Base-by-base conservation (phyloP, 805 yeast genomes). In the Zygosaccharomyces rouxii region DNA sequence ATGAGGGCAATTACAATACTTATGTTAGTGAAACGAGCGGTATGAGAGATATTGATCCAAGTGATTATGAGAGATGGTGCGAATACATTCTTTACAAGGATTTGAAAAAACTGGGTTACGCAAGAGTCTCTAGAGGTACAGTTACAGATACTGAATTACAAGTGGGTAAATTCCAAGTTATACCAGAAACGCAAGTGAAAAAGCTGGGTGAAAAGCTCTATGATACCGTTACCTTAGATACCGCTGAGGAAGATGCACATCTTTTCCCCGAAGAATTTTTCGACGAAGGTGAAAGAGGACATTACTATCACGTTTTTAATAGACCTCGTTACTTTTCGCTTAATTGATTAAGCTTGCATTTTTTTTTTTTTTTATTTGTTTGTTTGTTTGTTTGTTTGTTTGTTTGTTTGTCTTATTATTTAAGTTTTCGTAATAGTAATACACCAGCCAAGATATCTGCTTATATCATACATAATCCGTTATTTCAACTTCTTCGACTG, bases 51-150 rank as follows among this genome's bases (percentile, higher is more conserved):
- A 89, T 94, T 54, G 99, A 94, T 66, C 84, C 90, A 38, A 74
- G 84, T 6, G 97, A 92, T 65, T 87, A 90, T 83, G 99, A 94
- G 63, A 81, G 99, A 71, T 94, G 99, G 99, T 94, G 99, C 71
- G 96, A 94, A 71, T 94, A 94, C 70, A 89, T 94, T 53, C 71
- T 94, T 55, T 94, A 85, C 78, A 86, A 90, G 66, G 83, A 85
- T 51, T 71, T 94, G 68, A 84, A 81, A 65, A 84, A 96, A 68
- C 81, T 85, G 1, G 98, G 95, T 3, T 94, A 94, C 66, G 98
- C 98, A 0, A 81, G 99, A 66, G 84, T 94, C 37, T 83, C 95
- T 40, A 80, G 99, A 62, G 88, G 94, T 7, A 83, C 96, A 0
- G 90, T 94, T 56, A 94, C 99, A 0, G 99, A 94, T 64, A 94